These are phyloP conservation scores for Phytophthora tubulina DNA, from an alignment of 352 stramenopile genomes.

Conservation along the genomic window DNA sequence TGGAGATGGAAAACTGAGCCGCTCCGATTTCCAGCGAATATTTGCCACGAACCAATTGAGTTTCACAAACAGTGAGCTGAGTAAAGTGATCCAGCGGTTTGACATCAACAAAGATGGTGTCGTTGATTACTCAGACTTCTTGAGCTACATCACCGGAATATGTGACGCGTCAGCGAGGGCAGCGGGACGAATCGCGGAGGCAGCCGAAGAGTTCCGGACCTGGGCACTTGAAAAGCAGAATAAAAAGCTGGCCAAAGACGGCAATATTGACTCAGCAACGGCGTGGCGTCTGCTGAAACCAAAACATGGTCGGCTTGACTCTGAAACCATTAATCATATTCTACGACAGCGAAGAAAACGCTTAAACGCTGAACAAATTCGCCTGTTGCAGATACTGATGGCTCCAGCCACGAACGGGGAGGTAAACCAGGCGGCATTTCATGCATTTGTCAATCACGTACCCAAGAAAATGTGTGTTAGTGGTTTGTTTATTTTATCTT, in stretches of 20 bases:
- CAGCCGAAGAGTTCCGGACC: constrained; percentile 69
- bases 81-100: constrained; percentile 85
- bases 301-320: constrained; percentile 63
- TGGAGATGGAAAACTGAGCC: constrained; percentile 69
- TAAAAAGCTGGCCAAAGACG: constrained; percentile 78
- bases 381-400: constrained; percentile 72
- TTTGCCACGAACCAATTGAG: constrained; percentile 75
- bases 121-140: constrained; percentile 83
- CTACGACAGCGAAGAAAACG: constrained; percentile 65
- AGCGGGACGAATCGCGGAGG: constrained; percentile 62
- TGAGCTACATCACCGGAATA: constrained; percentile 80
- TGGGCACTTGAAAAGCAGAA: constrained; percentile 86
- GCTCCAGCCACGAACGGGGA: constrained; percentile 69
- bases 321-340: constrained; percentile 65
- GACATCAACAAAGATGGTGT: constrained; percentile 81
- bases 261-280: constrained; percentile 78
- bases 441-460: constrained; percentile 85
- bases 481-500: background rate
- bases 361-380: constrained; percentile 62
- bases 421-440: constrained; percentile 69
- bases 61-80: constrained; percentile 76
- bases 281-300: constrained; percentile 79
- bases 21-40: constrained; percentile 78
- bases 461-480: constrained; percentile 79
- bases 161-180: constrained; percentile 70